Percentiles rank a stretch among this genome's conserved stretches.
Conservation (phyloP, 129 eudicot genomes). For the Pseudognaphalium luteoalbum region DNA sequence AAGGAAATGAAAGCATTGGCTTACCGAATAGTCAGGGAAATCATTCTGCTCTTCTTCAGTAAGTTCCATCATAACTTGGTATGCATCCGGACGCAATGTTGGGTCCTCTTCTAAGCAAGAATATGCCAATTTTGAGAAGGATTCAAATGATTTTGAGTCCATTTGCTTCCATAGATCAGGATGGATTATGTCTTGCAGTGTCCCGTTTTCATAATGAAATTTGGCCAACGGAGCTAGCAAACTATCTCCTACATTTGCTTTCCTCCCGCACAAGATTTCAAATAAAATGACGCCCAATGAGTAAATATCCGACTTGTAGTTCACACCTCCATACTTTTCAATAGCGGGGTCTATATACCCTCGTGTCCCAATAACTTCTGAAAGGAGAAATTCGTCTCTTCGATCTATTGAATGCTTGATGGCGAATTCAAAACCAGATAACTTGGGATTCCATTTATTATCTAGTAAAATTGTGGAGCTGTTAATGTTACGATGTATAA, state of each 20-base stretch:
- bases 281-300: neutral
- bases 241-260: too few relatives aligned
- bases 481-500: neutral
- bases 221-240: too few relatives aligned
- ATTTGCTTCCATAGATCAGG: slow-evolving; percentile 1
- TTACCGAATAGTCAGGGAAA: too few relatives aligned
- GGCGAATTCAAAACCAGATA: neutral
- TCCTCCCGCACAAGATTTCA: too few relatives aligned
- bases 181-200: neutral
- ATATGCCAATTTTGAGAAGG: neutral
- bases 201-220: neutral
- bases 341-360: neutral
- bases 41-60: too few relatives aligned
- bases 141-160: neutral
- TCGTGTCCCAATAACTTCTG: neutral
- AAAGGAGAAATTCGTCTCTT: neutral
- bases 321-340: neutral
- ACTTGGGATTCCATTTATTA: neutral
- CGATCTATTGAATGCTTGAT: neutral
- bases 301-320: neutral
- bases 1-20: too few relatives aligned
- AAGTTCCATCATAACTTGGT: too few relatives aligned
- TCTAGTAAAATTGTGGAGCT: neutral
- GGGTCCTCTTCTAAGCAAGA: neutral
- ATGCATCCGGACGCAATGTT: neutral